phyloP scores from a whole-genome alignment of 495 filamentous ascomycete genomes.

The Massariosphaeria phaeospora region DNA sequence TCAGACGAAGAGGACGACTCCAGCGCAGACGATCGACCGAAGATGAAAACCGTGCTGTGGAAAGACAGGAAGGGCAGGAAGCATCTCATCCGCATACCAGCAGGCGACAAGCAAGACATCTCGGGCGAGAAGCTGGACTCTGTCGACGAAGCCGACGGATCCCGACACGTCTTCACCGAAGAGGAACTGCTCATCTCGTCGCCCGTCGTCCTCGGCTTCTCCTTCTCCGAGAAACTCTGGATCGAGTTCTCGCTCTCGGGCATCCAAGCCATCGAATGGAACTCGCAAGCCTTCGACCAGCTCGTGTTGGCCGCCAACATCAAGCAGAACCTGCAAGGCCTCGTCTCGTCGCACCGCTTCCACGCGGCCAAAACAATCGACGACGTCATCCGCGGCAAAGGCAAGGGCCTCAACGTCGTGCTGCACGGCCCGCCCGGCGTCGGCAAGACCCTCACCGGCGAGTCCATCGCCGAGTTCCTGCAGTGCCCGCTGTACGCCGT shows the following conservation, averaged over 20 bases:
- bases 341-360: conserved; percentile 78
- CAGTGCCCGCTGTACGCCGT: conserved; percentile 83
- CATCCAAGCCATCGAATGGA: conserved; percentile 77
- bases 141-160: conserved; percentile 44
- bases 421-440: conserved; percentile 81
- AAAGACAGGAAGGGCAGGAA: conserved; percentile 58
- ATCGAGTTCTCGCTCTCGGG: conserved; percentile 82
- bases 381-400: conserved; percentile 75
- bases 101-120: conserved; percentile 60
- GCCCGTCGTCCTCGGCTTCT: conserved; percentile 90
- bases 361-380: conserved; percentile 77
- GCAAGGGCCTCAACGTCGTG: conserved; percentile 67
- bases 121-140: conserved; percentile 60
- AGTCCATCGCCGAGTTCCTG: conserved; percentile 78
- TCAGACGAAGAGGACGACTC: conserved; percentile 31
- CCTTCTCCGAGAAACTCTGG: conserved; percentile 87
- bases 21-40: conserved; percentile 47
- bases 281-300: conserved; percentile 72
- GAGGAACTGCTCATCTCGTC: conserved; percentile 85
- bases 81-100: conserved; percentile 55
- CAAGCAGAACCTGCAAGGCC: conserved; percentile 73
- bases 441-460: conserved; percentile 67
- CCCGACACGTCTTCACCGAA: conserved; percentile 62
- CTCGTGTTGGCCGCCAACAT: conserved; percentile 70
- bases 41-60: conserved; percentile 59